Percentiles rank a stretch among this genome's conserved stretches.
phyloP scores from a whole-genome alignment of 1,139 yeast species.

The Suhomyces anneliseae region DNA sequence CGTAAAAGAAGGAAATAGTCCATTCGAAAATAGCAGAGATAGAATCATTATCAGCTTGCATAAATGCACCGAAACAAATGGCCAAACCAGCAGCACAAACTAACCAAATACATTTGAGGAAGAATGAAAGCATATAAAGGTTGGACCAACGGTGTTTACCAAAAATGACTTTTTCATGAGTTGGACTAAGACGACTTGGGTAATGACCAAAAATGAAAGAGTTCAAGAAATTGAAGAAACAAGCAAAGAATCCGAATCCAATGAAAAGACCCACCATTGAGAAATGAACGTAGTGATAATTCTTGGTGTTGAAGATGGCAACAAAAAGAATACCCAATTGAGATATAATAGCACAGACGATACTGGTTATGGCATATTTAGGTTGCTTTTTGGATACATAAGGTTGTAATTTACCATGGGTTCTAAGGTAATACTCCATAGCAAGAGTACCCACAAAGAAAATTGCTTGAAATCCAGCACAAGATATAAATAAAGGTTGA shows the following conservation, averaged over 20 bases:
- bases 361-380: slow-evolving; percentile 49
- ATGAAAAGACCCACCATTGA: slow-evolving; percentile 75
- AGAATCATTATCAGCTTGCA: slow-evolving; percentile 36
- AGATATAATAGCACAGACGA: slow-evolving; percentile 60
- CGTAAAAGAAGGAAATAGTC: slow-evolving; percentile 82
- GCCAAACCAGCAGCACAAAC: slow-evolving; percentile 70
- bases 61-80: slow-evolving; percentile 58
- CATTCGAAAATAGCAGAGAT: slow-evolving; percentile 74
- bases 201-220: slow-evolving; percentile 62
- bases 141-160: slow-evolving; percentile 40
- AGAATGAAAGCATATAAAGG: slow-evolving; percentile 50
- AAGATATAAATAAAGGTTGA: slow-evolving; percentile 27
- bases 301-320: slow-evolving; percentile 68
- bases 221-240: slow-evolving; percentile 59
- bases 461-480: slow-evolving; percentile 58
- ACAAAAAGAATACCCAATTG: slow-evolving; percentile 76
- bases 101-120: slow-evolving; percentile 65
- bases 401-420: slow-evolving; percentile 53
- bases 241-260: slow-evolving; percentile 64
- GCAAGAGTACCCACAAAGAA: slow-evolving; percentile 67
- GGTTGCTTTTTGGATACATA: slow-evolving; percentile 50
- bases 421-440: slow-evolving; percentile 59
- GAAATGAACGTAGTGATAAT: slow-evolving; percentile 60
- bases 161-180: slow-evolving; percentile 43
- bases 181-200: slow-evolving; percentile 41